A percentile compares a stretch with the other conserved stretches of the same genome.
These are phyloP conservation scores for Ceratocystis albifundus DNA, from an alignment of 2,329 filamentous ascomycete genomes.

Conservation along the genomic window DNA sequence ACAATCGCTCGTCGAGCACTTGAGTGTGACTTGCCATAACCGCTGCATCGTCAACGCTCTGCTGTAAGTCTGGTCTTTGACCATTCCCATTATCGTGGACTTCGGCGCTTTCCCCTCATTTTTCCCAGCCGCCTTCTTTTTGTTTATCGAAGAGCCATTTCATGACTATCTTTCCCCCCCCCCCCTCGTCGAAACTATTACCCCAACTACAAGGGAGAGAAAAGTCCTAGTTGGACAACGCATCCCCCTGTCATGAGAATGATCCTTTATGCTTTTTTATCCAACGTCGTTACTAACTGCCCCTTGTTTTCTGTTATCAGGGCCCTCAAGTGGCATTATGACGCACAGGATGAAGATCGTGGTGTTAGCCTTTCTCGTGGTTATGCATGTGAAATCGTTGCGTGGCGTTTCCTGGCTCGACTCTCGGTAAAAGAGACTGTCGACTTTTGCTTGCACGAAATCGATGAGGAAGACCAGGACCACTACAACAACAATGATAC, in stretches of 20 bases:
- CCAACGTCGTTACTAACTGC: not conserved
- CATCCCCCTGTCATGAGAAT: constrained; percentile 14
- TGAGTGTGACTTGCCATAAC: constrained; percentile 53
- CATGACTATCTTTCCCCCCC: not conserved
- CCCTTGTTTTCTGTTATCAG: constrained; percentile 32
- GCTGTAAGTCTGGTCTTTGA: constrained; percentile 42
- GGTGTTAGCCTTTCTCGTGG: constrained; percentile 57
- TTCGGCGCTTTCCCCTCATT: constrained; percentile 9
- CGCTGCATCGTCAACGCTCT: constrained; percentile 60
- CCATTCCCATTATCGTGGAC: not conserved
- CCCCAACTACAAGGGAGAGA: not conserved
- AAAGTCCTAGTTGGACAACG: constrained; percentile 1
- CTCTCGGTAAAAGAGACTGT: constrained; percentile 63
- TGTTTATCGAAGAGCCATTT: not conserved
- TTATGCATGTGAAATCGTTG: constrained; percentile 67
- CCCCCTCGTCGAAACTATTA: constrained; percentile 3
- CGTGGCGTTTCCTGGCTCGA: constrained; percentile 63
- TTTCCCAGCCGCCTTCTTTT: not conserved
- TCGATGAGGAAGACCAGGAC: constrained; percentile 36
- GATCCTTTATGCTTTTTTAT: constrained; percentile 12
- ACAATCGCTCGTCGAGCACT: constrained; percentile 50
- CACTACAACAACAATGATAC: constrained; percentile 4
- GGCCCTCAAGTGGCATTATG: constrained; percentile 63
- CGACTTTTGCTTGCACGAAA: constrained; percentile 61
- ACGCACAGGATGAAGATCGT: constrained; percentile 50